Percentiles rank a stretch among this genome's conserved stretches.
phyloP scores from a whole-genome alignment of 441 rosid species.

The Jatropha podagrica region DNA sequence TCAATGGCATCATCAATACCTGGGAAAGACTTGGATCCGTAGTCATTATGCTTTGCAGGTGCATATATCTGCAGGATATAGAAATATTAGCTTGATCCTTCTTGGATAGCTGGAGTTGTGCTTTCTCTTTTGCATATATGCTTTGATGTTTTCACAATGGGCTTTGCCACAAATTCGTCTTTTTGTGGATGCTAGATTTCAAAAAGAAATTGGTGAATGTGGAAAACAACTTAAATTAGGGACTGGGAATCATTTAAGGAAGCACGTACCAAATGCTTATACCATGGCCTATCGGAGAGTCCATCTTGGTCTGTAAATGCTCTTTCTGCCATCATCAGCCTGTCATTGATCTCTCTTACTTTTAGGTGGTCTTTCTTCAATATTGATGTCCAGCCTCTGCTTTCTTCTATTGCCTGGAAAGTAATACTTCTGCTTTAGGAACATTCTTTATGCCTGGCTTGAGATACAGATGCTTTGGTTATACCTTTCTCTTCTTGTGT shows the following conservation, averaged over 20 bases:
- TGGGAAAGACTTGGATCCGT: slow-evolving; percentile 69
- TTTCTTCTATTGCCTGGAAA: slow-evolving; percentile 49
- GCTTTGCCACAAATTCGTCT: not conserved
- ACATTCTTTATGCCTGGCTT: slow-evolving; percentile 8
- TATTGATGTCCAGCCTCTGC: slow-evolving; percentile 38
- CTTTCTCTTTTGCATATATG: not conserved
- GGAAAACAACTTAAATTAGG: not conserved
- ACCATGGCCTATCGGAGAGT: slow-evolving; percentile 66
- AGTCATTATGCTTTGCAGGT: slow-evolving; percentile 68
- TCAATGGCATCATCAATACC: slow-evolving; percentile 65
- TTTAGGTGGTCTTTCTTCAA: slow-evolving; percentile 35
- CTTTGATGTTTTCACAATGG: not conserved
- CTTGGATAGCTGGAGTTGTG: not conserved
- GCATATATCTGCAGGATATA: slow-evolving; percentile 50
- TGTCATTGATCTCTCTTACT: slow-evolving; percentile 73
- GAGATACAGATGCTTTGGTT: slow-evolving; percentile 3
- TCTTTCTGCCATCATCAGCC: slow-evolving; percentile 82
- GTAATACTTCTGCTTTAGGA: slow-evolving; percentile 10
- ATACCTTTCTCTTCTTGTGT: slow-evolving; percentile 56
- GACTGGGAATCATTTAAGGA: slow-evolving; percentile 4
- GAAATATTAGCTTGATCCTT: slow-evolving; percentile 14
- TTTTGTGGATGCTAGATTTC: not conserved
- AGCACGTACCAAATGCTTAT: slow-evolving; percentile 70
- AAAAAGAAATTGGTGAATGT: not conserved
- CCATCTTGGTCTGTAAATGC: slow-evolving; percentile 82